These are phyloP conservation scores for Ogataea parapolymorpha DNA, from an alignment of 805 yeast species.

Conservation along the genomic window DNA sequence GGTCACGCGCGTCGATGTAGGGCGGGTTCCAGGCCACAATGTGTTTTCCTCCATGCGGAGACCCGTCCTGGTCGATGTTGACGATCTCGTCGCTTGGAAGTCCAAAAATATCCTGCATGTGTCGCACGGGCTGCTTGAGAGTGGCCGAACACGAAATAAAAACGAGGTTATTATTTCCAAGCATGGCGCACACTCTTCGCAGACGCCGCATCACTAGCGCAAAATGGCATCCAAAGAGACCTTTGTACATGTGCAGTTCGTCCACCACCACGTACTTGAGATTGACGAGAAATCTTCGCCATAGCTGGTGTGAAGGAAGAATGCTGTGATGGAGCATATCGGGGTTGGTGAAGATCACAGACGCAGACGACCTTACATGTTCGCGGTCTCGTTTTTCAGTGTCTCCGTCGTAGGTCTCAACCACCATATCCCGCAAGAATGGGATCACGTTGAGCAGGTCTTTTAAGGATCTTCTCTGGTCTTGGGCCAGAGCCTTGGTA, in stretches of 20 bases:
- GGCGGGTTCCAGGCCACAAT: constrained; percentile 87
- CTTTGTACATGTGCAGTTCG: constrained; percentile 83
- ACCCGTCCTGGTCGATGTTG: constrained; percentile 76
- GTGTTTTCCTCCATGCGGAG: constrained; percentile 78
- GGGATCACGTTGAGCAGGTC: constrained; percentile 53
- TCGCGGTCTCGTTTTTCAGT: constrained; percentile 59
- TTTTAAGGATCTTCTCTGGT: constrained; percentile 79
- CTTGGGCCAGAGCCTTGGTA: constrained; percentile 96
- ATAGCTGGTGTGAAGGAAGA: constrained; percentile 69
- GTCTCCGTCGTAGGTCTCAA: constrained; percentile 93
- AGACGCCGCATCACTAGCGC: constrained; percentile 79
- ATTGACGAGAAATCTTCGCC: constrained; percentile 67
- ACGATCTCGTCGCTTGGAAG: constrained; percentile 45
- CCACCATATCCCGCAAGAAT: constrained; percentile 41
- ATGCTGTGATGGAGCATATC: constrained; percentile 87
- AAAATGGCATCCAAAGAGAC: constrained; percentile 91
- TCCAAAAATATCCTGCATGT: constrained; percentile 75
- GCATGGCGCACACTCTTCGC: constrained; percentile 54
- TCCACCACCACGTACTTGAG: constrained; percentile 77
- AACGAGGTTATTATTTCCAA: constrained; percentile 52
- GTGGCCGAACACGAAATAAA: constrained; percentile 96
- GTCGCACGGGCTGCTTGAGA: constrained; percentile 64
- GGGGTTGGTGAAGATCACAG: constrained; percentile 90
- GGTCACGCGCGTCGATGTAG: constrained; percentile 53
- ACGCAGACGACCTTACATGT: constrained; percentile 57